Conservation (phyloP, 352 stramenopile genomes). For the Lagenidium giganteum region DNA sequence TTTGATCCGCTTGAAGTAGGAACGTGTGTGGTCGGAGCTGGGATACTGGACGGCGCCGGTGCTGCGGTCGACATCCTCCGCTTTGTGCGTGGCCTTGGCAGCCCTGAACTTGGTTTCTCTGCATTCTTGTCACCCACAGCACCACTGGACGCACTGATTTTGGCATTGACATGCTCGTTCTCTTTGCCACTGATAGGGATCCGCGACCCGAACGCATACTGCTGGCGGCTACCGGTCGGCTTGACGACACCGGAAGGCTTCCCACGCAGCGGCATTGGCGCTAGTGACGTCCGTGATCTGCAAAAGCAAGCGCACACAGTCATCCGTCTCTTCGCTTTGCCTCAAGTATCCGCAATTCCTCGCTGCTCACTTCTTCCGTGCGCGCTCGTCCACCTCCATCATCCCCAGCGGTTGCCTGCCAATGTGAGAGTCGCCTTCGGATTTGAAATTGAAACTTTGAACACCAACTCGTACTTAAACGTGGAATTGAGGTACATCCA, state of each 20-base stretch:
- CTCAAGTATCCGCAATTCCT: too few relatives aligned
- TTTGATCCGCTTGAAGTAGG: too few relatives aligned
- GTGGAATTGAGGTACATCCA: slow-evolving; percentile 3
- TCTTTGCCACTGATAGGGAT: slow-evolving; percentile 7
- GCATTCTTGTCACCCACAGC: too few relatives aligned
- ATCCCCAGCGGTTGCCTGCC: not conserved
- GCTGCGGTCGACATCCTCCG: too few relatives aligned
- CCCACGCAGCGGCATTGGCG: slow-evolving; percentile 1
- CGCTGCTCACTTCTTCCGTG: slow-evolving; percentile 23
- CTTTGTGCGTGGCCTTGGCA: too few relatives aligned
- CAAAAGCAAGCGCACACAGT: too few relatives aligned
- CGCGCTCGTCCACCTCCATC: slow-evolving; percentile 2
- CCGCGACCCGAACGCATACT: slow-evolving; percentile 18
- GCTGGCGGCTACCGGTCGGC: not conserved
- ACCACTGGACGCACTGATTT: too few relatives aligned
- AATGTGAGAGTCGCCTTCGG: slow-evolving; percentile 1
- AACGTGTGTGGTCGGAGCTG: too few relatives aligned
- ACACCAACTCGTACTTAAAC: slow-evolving; percentile 16
- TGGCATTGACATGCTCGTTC: not conserved
- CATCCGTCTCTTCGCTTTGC: too few relatives aligned
- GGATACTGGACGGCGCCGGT: too few relatives aligned
- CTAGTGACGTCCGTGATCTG: too few relatives aligned
- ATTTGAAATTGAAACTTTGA: slow-evolving; percentile 17
- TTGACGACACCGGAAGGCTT: slow-evolving; percentile 10
- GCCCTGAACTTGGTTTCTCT: too few relatives aligned